Conservation (phyloP, 768 basidiomycete species). For the Galerina marginata region DNA sequence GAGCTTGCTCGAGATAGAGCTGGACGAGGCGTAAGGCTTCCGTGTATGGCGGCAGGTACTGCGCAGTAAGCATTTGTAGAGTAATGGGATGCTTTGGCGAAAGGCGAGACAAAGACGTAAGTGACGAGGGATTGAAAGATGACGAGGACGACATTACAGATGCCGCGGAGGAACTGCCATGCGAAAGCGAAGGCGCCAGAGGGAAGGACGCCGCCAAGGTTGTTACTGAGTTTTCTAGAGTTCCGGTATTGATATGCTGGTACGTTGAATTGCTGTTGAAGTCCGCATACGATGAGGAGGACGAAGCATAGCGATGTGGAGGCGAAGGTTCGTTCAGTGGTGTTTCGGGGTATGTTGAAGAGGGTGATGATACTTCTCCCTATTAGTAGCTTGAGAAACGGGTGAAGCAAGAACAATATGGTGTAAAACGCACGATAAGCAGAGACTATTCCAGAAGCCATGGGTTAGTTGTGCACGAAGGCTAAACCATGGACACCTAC, state of each 20-base stretch:
- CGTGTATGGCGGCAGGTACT: constrained; percentile 62
- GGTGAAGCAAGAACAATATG: constrained; percentile 6
- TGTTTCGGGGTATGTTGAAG: constrained; percentile 14
- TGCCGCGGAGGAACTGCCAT: constrained; percentile 24
- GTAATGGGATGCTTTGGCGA: constrained; percentile 15
- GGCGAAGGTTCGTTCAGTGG: constrained; percentile 15
- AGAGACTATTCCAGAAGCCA: constrained; percentile 45
- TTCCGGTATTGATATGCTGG: neutral
- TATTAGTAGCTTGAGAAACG: constrained; percentile 12
- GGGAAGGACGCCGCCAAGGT: constrained; percentile 50
- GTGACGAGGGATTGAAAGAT: constrained; percentile 51
- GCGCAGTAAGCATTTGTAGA: constrained; percentile 26
- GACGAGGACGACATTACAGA: constrained; percentile 30
- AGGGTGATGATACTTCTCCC: constrained; percentile 38
- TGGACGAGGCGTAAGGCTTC: constrained; percentile 64
- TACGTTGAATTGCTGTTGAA: constrained; percentile 3
- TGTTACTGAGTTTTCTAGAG: constrained; percentile 29
- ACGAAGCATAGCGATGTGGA: constrained; percentile 4
- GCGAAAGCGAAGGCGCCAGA: constrained; percentile 43
- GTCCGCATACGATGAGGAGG: constrained; percentile 10
- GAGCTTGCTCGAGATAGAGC: constrained; percentile 79
- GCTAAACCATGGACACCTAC: constrained; percentile 41
- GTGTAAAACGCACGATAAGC: constrained; percentile 52
- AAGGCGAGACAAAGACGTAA: constrained; percentile 5
- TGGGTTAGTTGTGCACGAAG: neutral